These are phyloP conservation scores for Colletotrichum costaricense DNA, from an alignment of 2,329 filamentous ascomycete species.

Conservation along the genomic window DNA sequence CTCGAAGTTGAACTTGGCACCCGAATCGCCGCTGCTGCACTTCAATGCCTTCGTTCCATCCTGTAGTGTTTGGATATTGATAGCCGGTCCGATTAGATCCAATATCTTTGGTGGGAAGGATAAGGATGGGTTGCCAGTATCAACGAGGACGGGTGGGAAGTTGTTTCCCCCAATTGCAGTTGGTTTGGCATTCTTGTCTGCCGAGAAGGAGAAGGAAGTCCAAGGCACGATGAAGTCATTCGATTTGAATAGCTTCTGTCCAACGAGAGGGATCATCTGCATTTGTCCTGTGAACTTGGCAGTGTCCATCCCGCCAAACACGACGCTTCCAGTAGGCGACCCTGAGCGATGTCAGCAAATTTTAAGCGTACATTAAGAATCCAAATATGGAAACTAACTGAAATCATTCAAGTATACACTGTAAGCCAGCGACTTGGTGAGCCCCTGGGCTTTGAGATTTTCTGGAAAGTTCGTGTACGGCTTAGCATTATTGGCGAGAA, in stretches of 20 bases:
- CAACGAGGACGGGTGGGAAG: background rate
- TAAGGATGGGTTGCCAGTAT: background rate
- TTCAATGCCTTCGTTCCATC: conserved; percentile 1
- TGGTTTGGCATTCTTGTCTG: background rate
- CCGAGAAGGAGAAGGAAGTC: background rate
- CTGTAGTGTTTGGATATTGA: background rate
- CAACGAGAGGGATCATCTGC: background rate
- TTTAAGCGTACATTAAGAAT: too few relatives aligned
- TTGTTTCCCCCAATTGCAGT: background rate
- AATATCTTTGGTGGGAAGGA: background rate
- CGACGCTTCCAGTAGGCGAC: background rate
- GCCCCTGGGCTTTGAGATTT: background rate
- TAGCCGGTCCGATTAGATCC: background rate
- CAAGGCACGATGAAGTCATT: background rate
- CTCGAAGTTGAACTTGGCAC: background rate
- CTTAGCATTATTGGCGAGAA: background rate
- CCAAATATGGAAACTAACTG: background rate
- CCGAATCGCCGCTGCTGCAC: background rate
- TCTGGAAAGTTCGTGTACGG: background rate
- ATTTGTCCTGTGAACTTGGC: background rate
- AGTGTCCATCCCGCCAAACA: background rate
- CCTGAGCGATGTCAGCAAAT: background rate
- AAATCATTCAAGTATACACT: background rate
- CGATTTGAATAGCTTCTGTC: background rate
- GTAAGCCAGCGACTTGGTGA: background rate